Evolutionary conservation across 495 filamentous ascomycete genomes (phyloP).

Genomic region (Xylaria curta): DNA sequence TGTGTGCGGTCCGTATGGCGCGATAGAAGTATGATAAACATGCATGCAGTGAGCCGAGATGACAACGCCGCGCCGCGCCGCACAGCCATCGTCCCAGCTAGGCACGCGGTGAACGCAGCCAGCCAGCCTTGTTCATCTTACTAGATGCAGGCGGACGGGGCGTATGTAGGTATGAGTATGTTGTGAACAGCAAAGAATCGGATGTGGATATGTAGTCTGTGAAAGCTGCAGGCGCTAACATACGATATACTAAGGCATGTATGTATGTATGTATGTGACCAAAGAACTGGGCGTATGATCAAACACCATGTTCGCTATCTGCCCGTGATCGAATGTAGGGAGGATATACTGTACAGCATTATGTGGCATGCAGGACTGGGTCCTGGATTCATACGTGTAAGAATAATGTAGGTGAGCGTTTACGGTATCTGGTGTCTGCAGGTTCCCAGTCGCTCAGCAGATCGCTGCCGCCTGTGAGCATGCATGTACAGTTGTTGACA

Average conservation of each 20-base stretch:
- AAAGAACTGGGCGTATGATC: neutral
- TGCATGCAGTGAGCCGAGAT: constrained; percentile 24
- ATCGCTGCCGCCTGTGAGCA: constrained; percentile 26
- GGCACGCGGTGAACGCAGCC: neutral
- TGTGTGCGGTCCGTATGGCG: constrained; percentile 8
- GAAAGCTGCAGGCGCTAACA: constrained; percentile 4
- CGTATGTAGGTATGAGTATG: neutral
- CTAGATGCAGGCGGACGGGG: neutral
- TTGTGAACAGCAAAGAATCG: neutral
- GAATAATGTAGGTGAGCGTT: constrained; percentile 29
- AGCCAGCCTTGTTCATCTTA: constrained; percentile 13
- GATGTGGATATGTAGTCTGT: constrained; percentile 2
- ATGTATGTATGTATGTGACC: neutral
- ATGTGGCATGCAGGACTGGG: constrained; percentile 14
- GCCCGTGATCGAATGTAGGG: neutral
- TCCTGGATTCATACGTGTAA: neutral
- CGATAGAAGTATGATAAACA: constrained; percentile 4
- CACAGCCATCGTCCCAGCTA: constrained; percentile 18
- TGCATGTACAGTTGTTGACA: constrained; percentile 14
- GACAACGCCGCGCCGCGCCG: constrained; percentile 17
- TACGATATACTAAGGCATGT: constrained; percentile 1
- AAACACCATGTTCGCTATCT: constrained; percentile 1
- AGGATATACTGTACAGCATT: neutral
- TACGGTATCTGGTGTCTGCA: constrained; percentile 19
- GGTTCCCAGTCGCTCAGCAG: constrained; percentile 23